These are phyloP conservation scores for Pycnococcus provasolii DNA, from an alignment of 139 green algal genomes.

Conservation along the genomic window DNA sequence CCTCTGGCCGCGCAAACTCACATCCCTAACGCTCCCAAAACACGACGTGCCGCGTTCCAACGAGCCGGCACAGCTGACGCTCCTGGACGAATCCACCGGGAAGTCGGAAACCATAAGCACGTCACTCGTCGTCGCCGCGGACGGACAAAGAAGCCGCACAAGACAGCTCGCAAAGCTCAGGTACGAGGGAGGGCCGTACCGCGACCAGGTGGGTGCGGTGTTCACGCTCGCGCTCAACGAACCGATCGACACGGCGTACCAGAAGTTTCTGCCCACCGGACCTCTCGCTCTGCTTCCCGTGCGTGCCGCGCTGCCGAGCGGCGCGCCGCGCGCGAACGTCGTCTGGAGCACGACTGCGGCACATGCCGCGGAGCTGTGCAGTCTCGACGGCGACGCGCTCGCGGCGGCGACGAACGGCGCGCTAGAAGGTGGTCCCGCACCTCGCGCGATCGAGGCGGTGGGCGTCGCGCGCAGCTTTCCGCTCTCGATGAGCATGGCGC, in stretches of 20 bases:
- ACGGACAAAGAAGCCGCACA: constrained; percentile 20
- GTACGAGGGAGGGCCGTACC: background rate
- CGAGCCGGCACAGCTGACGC: background rate
- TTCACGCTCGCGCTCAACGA: constrained; percentile 15
- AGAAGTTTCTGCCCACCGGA: constrained; percentile 39
- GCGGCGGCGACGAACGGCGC: constrained; percentile 28
- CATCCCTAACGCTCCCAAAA: background rate
- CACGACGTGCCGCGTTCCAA: background rate
- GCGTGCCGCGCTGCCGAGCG: background rate
- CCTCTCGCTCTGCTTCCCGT: constrained; percentile 40
- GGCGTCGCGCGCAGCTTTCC: constrained; percentile 23
- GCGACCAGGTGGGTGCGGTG: constrained; percentile 6
- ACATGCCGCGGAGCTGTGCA: constrained; percentile 18
- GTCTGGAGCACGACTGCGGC: constrained; percentile 38
- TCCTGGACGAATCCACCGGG: background rate
- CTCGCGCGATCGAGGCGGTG: constrained; percentile 6
- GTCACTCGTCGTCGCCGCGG: constrained; percentile 30
- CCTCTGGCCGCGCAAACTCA: background rate
- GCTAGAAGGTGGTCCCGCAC: constrained; percentile 13
- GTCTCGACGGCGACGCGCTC: constrained; percentile 24
- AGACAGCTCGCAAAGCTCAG: constrained; percentile 13
- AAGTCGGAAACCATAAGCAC: constrained; percentile 4
- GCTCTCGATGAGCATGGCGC: constrained; percentile 1
- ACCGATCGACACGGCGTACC: constrained; percentile 28
- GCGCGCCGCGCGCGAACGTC: constrained; percentile 28